Conservation (phyloP, 2,329 filamentous ascomycete species). For the Davidsoniella virescens region DNA sequence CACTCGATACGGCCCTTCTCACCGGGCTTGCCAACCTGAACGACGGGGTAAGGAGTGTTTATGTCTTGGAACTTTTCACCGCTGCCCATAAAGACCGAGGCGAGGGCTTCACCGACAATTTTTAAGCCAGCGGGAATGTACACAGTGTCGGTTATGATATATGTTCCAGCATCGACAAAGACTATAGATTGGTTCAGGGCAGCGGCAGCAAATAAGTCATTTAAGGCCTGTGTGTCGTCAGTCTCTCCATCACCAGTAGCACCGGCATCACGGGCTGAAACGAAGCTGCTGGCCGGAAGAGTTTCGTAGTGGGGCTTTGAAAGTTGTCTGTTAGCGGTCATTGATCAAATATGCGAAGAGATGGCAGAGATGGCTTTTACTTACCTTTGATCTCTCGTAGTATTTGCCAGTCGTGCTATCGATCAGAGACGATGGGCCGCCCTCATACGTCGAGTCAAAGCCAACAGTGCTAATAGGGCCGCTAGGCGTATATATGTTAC, state of each 20-base stretch:
- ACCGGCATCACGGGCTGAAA: constrained; percentile 51
- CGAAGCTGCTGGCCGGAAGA: constrained; percentile 40
- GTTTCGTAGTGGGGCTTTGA: constrained; percentile 51
- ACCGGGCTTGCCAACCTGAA: constrained; percentile 48
- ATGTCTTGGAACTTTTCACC: constrained; percentile 41
- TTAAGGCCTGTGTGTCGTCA: constrained; percentile 59
- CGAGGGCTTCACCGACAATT: constrained; percentile 44
- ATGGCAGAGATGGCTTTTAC: not conserved
- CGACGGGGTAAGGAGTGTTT: constrained; percentile 43
- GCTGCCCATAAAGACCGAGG: constrained; percentile 36
- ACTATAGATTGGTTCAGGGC: constrained; percentile 37
- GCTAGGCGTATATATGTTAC: constrained; percentile 44
- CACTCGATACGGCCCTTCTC: constrained; percentile 52
- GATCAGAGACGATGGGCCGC: constrained; percentile 38
- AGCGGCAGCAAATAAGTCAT: constrained; percentile 42
- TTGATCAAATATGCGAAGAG: not conserved
- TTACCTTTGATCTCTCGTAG: constrained; percentile 52
- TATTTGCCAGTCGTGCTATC: constrained; percentile 29
- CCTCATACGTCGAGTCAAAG: constrained; percentile 25
- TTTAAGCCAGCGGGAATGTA: constrained; percentile 31
- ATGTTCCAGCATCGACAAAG: constrained; percentile 46
- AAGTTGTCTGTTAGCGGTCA: not conserved
- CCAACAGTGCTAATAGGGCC: constrained; percentile 33
- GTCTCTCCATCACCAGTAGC: constrained; percentile 57
- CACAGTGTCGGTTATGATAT: constrained; percentile 40